phyloP scores from a whole-genome alignment of 1,284 basidiomycete species.

The Pholiota adiposa region DNA sequence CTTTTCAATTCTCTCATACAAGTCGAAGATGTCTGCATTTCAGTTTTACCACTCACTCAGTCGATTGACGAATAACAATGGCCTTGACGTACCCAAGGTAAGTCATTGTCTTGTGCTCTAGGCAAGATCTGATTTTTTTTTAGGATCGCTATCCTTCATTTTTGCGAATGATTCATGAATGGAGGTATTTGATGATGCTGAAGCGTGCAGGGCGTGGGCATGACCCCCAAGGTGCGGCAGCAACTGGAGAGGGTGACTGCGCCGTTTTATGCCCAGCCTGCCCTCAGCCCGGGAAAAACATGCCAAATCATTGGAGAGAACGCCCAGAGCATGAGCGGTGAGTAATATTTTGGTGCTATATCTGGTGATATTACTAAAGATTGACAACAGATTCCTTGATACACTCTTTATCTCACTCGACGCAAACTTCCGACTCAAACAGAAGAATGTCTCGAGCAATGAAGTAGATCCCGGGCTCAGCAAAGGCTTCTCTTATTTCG shows the following conservation, averaged over 20 bases:
- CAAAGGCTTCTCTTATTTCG: conserved; percentile 29
- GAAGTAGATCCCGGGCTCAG: conserved; percentile 27
- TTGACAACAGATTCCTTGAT: conserved; percentile 2
- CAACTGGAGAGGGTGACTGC: neutral
- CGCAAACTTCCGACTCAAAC: conserved; percentile 13
- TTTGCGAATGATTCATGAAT: neutral
- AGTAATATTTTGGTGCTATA: neutral
- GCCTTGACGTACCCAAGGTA: conserved; percentile 11
- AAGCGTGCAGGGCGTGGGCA: conserved; percentile 10
- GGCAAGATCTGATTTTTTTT: too few relatives aligned
- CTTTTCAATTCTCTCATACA: conserved; percentile 28
- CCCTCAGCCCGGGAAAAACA: conserved; percentile 7
- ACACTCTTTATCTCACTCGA: conserved; percentile 1
- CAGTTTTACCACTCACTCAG: conserved; percentile 23
- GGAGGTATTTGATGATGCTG: neutral
- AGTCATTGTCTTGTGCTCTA: neutral
- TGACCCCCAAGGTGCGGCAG: neutral
- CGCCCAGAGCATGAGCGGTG: too few relatives aligned
- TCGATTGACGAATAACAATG: conserved; percentile 23
- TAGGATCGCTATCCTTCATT: neutral
- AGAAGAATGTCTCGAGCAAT: conserved; percentile 23
- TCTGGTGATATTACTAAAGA: too few relatives aligned
- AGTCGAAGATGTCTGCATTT: conserved; percentile 22
- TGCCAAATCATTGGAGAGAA: neutral
- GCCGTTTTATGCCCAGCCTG: conserved; percentile 12